These are phyloP conservation scores for Pseudofabraea citricarpa DNA, from an alignment of 2,329 filamentous ascomycete genomes.

Conservation along the genomic window DNA sequence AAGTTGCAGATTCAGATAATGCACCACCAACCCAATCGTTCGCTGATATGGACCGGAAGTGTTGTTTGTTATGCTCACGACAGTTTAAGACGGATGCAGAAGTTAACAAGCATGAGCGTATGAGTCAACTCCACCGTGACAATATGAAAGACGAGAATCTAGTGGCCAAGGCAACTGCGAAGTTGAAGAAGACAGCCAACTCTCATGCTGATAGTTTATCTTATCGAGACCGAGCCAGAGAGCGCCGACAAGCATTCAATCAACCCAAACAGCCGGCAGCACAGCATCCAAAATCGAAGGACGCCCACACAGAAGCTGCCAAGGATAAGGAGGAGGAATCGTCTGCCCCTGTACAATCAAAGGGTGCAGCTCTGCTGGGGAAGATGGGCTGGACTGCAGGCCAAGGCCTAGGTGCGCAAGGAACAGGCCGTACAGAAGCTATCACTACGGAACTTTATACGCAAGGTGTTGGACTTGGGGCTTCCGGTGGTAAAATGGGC, in stretches of 20 bases:
- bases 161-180: conserved; percentile 32
- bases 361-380: conserved; percentile 61
- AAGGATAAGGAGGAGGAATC: conserved; percentile 32
- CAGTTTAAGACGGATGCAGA: conserved; percentile 50
- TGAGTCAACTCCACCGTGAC: conserved; percentile 50
- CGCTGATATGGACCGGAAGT: conserved; percentile 50
- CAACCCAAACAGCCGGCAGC: conserved; percentile 50
- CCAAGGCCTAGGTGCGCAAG: conserved; percentile 58
- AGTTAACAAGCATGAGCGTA: conserved; percentile 54
- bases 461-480: conserved; percentile 65
- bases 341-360: conserved; percentile 41
- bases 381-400: conserved; percentile 71
- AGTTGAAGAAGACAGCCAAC: conserved; percentile 29
- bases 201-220: conserved; percentile 14
- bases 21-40: conserved; percentile 49
- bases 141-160: conserved; percentile 48
- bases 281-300: conserved; percentile 31
- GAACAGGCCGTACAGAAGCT: conserved; percentile 57
- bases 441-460: conserved; percentile 62
- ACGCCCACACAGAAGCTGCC: conserved; percentile 14
- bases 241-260: conserved; percentile 57
- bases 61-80: conserved; percentile 58
- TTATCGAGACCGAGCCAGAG: conserved; percentile 58
- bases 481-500: conserved; percentile 63
- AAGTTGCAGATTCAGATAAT: conserved; percentile 18